A percentile compares a stretch with the other conserved stretches of the same genome.
phyloP scores from a whole-genome alignment of 495 filamentous ascomycete species.

The Xylona heveae region DNA sequence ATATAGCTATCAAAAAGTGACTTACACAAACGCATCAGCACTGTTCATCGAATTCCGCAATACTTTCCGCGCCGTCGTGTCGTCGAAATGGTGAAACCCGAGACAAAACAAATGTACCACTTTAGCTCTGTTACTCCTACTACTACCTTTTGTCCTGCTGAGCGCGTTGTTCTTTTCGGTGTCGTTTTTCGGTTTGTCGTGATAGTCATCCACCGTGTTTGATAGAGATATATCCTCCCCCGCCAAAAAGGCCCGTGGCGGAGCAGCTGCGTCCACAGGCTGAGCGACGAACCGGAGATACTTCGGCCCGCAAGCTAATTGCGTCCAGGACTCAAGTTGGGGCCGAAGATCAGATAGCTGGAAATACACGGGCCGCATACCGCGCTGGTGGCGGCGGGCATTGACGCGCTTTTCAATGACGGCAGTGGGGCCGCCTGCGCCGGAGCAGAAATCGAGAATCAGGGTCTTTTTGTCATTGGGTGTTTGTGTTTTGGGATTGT shows the following conservation, averaged over 20 bases:
- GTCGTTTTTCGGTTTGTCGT: not conserved
- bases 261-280: slow-evolving; percentile 38
- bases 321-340: slow-evolving; percentile 36
- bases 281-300: slow-evolving; percentile 31
- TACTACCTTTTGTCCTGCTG: no score
- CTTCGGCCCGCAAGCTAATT: slow-evolving; percentile 19
- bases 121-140: slow-evolving; percentile 12
- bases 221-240: no score
- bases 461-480: slow-evolving; percentile 5
- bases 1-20: not conserved
- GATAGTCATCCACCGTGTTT: no score
- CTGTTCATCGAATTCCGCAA: slow-evolving; percentile 39
- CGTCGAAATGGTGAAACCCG: slow-evolving; percentile 59
- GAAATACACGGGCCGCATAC: slow-evolving; percentile 28
- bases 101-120: slow-evolving; percentile 50
- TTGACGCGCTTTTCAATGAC: slow-evolving; percentile 33
- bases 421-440: slow-evolving; percentile 46
- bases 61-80: slow-evolving; percentile 32
- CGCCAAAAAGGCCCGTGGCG: slow-evolving; percentile 22
- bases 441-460: slow-evolving; percentile 56
- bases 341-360: slow-evolving; percentile 50
- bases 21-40: slow-evolving; percentile 39
- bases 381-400: slow-evolving; percentile 5
- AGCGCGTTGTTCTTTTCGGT: no score
- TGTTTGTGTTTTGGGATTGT: no score